These are phyloP conservation scores for Phytophthora citricola DNA, from an alignment of 352 stramenopile species.

Conservation along the genomic window DNA sequence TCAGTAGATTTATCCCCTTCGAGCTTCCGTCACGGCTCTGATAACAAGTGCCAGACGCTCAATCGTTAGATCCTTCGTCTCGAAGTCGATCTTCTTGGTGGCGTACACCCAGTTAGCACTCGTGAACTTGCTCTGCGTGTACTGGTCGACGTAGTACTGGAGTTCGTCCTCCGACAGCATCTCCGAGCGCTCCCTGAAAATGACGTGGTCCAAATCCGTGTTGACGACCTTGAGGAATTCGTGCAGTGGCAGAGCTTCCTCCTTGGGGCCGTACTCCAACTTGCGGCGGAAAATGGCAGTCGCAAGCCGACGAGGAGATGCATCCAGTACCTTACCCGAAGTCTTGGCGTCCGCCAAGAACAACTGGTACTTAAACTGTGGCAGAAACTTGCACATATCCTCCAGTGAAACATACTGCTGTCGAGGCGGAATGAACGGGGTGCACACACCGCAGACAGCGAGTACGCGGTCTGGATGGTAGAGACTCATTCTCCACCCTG, in stretches of 20 bases:
- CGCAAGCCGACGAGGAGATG: constrained; percentile 33
- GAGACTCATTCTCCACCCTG: constrained; percentile 58
- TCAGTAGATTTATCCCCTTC: too few species aligned
- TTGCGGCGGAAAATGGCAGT: constrained; percentile 46
- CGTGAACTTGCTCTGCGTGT: constrained; percentile 46
- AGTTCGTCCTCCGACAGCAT: constrained; percentile 54
- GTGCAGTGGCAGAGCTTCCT: constrained; percentile 29
- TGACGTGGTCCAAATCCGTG: too few species aligned
- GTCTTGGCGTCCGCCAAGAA: constrained; percentile 44
- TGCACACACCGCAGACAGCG: constrained; percentile 62
- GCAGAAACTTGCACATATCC: constrained; percentile 31
- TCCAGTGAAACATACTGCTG: constrained; percentile 47
- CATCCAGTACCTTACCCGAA: constrained; percentile 39
- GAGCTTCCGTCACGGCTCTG: constrained; percentile 7
- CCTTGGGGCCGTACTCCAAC: constrained; percentile 26
- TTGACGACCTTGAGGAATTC: constrained; percentile 33
- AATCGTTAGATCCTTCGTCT: constrained; percentile 46
- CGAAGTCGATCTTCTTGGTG: constrained; percentile 52
- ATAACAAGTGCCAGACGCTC: constrained; percentile 54
- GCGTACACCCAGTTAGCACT: constrained; percentile 46
- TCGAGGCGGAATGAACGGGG: constrained; percentile 51
- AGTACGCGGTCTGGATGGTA: constrained; percentile 64
- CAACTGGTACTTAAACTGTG: constrained; percentile 50
- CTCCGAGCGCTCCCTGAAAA: too few species aligned
- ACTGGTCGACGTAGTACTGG: constrained; percentile 50